Percentiles rank a stretch among this genome's conserved stretches.
phyloP scores from a whole-genome alignment of 495 filamentous ascomycete species.

The Daldinia decipiens region DNA sequence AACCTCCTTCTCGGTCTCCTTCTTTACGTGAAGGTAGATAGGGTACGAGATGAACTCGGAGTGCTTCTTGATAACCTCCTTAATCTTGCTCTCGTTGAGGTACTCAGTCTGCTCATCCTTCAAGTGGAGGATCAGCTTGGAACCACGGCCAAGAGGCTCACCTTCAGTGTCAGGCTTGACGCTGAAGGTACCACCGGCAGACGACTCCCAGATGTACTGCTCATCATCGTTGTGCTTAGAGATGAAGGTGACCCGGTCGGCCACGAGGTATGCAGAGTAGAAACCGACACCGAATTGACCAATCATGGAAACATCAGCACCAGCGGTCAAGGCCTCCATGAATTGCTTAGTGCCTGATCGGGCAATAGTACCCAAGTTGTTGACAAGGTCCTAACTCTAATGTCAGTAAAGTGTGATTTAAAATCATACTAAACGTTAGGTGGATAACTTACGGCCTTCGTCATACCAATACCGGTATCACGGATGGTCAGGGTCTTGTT shows the following conservation, averaged over 20 bases:
- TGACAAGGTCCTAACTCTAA: conserved; percentile 82
- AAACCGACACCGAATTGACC: conserved; percentile 99
- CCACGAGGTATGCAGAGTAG: conserved; percentile 99
- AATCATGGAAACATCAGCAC: conserved; percentile 99
- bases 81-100: conserved; percentile 98
- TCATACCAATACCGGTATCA: conserved; percentile 99
- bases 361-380: conserved; percentile 99
- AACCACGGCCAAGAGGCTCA: conserved; percentile 90
- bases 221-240: conserved; percentile 99
- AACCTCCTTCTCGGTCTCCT: conserved; percentile 99
- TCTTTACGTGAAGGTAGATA: conserved; percentile 98
- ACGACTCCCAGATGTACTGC: conserved; percentile 99
- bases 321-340: conserved; percentile 98
- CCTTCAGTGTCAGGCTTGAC: conserved; percentile 90
- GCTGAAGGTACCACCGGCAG: conserved; percentile 96
- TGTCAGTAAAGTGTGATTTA: conserved; percentile 16
- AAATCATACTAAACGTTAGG: neutral
- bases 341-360: conserved; percentile 99
- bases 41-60: conserved; percentile 99
- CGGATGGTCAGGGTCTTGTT: conserved; percentile 96
- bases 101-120: conserved; percentile 99
- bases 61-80: conserved; percentile 99
- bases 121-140: conserved; percentile 96
- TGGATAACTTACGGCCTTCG: conserved; percentile 86
- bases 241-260: conserved; percentile 92